Conservation (phyloP, 768 basidiomycete species). For the Galerina sulciceps region DNA sequence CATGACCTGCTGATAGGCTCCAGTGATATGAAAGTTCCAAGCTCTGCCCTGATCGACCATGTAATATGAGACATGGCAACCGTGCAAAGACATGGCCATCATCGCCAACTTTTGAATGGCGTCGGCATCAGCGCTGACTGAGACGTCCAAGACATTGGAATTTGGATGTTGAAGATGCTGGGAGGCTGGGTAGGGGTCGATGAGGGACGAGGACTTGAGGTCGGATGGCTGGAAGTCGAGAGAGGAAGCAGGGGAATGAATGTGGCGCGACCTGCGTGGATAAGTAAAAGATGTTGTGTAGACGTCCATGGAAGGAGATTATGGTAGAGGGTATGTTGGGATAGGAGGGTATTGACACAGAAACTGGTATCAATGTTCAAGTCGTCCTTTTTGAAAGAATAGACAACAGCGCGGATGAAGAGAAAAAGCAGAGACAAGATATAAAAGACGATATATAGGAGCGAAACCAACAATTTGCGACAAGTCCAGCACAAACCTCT, state of each 20-base stretch:
- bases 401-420: conserved; percentile 32
- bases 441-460: conserved; percentile 35
- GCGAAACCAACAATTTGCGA: conserved; percentile 27
- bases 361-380: conserved; percentile 52
- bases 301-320: conserved; percentile 72
- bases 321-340: conserved; percentile 35
- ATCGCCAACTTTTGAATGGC: conserved; percentile 80
- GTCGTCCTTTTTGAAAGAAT: conserved; percentile 34
- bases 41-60: conserved; percentile 70
- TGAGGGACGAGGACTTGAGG: conserved; percentile 47
- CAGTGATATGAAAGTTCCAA: conserved; percentile 92
- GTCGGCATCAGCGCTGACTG: conserved; percentile 60
- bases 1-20: conserved; percentile 93
- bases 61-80: conserved; percentile 83
- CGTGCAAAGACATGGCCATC: conserved; percentile 80
- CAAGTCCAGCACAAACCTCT: conserved; percentile 28
- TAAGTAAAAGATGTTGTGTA: conserved; percentile 95
- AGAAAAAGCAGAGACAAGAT: conserved; percentile 32
- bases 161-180: conserved; percentile 45
- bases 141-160: conserved; percentile 38
- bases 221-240: conserved; percentile 62
- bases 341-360: conserved; percentile 58
- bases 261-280: conserved; percentile 79
- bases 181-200: conserved; percentile 40
- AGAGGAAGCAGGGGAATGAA: conserved; percentile 64